Conservation (phyloP, 164 flowering plant species). For the Stephania cephalantha region DNA sequence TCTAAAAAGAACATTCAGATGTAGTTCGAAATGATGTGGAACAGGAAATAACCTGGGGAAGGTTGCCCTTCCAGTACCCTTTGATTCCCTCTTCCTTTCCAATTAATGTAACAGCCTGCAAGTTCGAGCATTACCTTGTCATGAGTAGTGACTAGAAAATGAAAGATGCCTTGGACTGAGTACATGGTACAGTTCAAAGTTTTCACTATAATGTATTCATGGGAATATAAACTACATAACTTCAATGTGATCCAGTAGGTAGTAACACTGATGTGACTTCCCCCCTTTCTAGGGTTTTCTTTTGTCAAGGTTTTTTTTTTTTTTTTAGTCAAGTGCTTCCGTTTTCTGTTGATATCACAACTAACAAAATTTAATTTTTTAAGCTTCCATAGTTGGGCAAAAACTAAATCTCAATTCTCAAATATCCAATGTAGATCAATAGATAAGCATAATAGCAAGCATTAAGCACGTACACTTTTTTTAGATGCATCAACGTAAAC, state of each 20-base stretch:
- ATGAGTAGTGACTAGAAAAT: constrained; percentile 1
- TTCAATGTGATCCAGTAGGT: too few relatives aligned
- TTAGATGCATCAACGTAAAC: too few relatives aligned
- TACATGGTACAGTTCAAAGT: neutral
- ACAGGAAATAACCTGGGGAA: constrained; percentile 69
- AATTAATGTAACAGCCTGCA: constrained; percentile 66
- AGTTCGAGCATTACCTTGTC: constrained; percentile 4
- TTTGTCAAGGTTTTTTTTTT: neutral
- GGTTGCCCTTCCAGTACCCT: constrained; percentile 98
- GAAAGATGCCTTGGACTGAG: neutral
- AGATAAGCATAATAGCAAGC: too few relatives aligned
- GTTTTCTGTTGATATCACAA: too few relatives aligned
- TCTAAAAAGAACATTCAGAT: neutral
- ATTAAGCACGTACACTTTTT: too few relatives aligned
- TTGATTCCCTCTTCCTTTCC: constrained; percentile 87
- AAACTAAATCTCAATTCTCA: too few relatives aligned
- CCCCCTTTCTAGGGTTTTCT: neutral
- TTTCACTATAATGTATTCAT: neutral
- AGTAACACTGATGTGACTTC: neutral
- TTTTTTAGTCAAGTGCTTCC: neutral
- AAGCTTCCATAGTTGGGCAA: neutral
- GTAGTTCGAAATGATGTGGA: neutral
- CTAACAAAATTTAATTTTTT: too few relatives aligned
- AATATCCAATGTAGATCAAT: too few relatives aligned
- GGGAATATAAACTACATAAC: neutral